phyloP scores from a whole-genome alignment of 2,329 filamentous ascomycete species.

The Calonectria pseudoturangicola region DNA sequence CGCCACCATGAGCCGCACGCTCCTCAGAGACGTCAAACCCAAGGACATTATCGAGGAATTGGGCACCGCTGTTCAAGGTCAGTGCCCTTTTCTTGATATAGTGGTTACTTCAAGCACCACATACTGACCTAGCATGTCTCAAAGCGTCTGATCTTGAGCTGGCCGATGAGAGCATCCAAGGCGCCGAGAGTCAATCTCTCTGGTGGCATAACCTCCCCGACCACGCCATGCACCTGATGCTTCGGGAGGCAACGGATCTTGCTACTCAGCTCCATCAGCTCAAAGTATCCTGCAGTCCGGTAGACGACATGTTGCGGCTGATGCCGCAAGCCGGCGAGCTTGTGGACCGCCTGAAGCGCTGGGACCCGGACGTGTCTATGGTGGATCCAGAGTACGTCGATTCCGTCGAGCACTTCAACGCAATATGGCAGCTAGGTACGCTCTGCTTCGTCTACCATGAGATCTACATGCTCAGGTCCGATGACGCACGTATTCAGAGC shows the following conservation, averaged over 20 bases:
- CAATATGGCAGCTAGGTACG: constrained; percentile 22
- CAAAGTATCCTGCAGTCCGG: too few relatives aligned
- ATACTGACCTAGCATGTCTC: too few relatives aligned
- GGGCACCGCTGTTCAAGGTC: too few relatives aligned
- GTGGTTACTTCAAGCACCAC: neutral
- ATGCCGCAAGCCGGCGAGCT: constrained; percentile 20
- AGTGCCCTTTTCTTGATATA: too few relatives aligned
- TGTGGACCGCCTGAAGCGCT: neutral
- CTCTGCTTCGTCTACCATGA: constrained; percentile 31
- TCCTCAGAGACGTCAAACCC: neutral
- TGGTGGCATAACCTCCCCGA: constrained; percentile 28
- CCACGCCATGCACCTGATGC: constrained; percentile 22
- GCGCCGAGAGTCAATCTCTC: neutral
- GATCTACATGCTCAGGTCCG: constrained; percentile 4
- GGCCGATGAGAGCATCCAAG: too few relatives aligned
- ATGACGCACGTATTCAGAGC: constrained; percentile 5
- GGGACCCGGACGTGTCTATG: constrained; percentile 22
- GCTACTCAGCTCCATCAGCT: neutral
- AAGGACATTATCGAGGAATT: too few relatives aligned
- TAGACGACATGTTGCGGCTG: neutral
- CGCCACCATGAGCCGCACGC: constrained; percentile 17
- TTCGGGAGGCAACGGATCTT: constrained; percentile 28
- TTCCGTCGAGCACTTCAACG: neutral
- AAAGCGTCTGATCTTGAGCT: too few relatives aligned
- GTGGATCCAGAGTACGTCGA: constrained; percentile 4